phyloP scores from a whole-genome alignment of 805 yeast genomes.

The Kuraishia piskuri region DNA sequence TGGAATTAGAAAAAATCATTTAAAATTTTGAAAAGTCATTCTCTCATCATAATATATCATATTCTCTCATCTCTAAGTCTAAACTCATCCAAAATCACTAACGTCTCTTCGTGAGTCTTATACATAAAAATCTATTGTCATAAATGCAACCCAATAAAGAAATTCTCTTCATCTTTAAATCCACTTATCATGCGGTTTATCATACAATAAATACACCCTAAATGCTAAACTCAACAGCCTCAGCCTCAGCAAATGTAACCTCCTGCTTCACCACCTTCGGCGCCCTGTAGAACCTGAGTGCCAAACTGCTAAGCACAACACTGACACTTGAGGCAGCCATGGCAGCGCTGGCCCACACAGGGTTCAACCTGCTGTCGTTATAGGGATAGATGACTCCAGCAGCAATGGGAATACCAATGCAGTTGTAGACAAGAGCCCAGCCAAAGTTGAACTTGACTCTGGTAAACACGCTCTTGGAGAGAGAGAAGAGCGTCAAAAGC shows the following conservation, averaged over 20 bases:
- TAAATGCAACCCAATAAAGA: no score
- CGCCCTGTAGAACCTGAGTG: constrained; percentile 38
- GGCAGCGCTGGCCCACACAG: constrained; percentile 62
- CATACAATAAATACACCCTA: not conserved
- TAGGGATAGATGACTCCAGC: constrained; percentile 61
- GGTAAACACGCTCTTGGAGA: constrained; percentile 39
- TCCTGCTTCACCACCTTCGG: constrained; percentile 9
- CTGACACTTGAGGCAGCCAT: constrained; percentile 55
- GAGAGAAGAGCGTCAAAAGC: constrained; percentile 44
- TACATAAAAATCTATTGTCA: no score
- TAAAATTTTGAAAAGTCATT: no score
- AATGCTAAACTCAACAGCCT: not conserved
- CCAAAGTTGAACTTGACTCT: constrained; percentile 50
- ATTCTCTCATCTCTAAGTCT: no score
- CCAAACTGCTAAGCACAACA: constrained; percentile 49
- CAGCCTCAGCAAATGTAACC: not conserved
- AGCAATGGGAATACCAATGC: constrained; percentile 53
- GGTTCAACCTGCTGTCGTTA: constrained; percentile 42
- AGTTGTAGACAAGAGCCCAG: constrained; percentile 52
- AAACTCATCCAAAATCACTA: no score
- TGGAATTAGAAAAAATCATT: no score
- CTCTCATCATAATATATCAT: no score
- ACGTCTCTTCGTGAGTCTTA: no score
- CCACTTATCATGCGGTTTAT: not conserved
- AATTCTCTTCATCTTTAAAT: no score